Evolutionary conservation across 2,329 filamentous ascomycete genomes (phyloP), one percentile per base, ranked within the genome.

Genomic region (Didymellaceae sp.): DNA sequence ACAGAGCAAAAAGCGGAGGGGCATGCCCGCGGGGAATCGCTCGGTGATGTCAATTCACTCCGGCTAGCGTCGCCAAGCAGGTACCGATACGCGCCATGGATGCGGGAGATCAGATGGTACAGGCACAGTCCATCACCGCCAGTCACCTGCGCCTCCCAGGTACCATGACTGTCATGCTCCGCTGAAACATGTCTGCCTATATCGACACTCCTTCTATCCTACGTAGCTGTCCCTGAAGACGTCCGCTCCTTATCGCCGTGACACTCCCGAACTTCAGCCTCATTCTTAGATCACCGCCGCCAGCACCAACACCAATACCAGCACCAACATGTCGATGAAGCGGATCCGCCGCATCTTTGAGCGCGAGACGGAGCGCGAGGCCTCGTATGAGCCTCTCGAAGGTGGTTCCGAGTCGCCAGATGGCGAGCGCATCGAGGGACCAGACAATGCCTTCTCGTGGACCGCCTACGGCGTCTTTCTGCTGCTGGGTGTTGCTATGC

Each of bases 401-500:
- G 71, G 70, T n/a, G 68, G 71, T 13, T 71, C 67, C 6, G 70
- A 72, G 47, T 49, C 52, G 20, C 61, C 60, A 26, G 63, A 74
- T 53, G 70, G 69, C 31, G 68, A 73, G 24, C 61, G 35, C n/a
- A 71, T 71, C 33, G 63, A 70, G 16, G 50, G 61, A 25, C 31
- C 49, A 9, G 57, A 62, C 32, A 55, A 54, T 50, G 45, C 55
- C 26, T 96, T 96, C 76, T 96, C 91, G 55, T 91, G 89, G 86
- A 68, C 90, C 26, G 90, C 95, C 71, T 99, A 97, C 75, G 78
- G 76, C 62, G 87, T 96, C 68, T 97, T 97, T 74, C 79, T 88
- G 47, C 77, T 96, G 41, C 79, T 97, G 20, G 94, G 94, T 41
- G 81, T 96, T 48, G 90, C 92, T 43, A 97, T 97, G 94, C 81